Conservation (phyloP, 169 alveolate genomes). For the Plasmodium reichenowi region DNA sequence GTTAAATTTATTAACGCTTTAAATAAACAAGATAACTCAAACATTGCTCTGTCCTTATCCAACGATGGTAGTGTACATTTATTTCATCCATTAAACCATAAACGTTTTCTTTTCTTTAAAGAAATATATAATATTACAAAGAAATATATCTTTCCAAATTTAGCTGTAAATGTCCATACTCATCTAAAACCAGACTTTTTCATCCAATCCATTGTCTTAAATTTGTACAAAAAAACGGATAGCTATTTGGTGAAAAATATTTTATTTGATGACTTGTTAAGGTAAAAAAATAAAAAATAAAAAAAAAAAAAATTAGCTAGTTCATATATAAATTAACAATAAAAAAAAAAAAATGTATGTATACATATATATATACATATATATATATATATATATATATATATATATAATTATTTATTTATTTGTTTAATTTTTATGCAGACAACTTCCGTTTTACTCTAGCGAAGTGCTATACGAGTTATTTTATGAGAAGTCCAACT, state of each 20-base stretch:
- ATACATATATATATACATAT: too few species aligned
- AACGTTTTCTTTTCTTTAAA: conserved; percentile 16
- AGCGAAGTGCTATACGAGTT: conserved; percentile 45
- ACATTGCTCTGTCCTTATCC: conserved; percentile 49
- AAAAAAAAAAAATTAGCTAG: background rate
- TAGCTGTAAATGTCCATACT: conserved; percentile 26
- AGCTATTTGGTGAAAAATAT: conserved; percentile 9
- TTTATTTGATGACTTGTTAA: conserved; percentile 30
- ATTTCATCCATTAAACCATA: conserved; percentile 15
- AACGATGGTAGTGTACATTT: conserved; percentile 45
- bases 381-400: background rate
- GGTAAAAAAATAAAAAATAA: background rate
- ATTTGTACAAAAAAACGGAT: conserved; percentile 23
- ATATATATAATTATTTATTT: background rate
- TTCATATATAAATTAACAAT: background rate
- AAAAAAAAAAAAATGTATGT: too few species aligned
- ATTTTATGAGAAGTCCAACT: conserved; percentile 23
- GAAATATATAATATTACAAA: conserved; percentile 26
- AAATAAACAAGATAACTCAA: conserved; percentile 25
- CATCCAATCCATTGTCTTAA: conserved; percentile 27
- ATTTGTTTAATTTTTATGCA: background rate
- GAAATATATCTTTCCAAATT: conserved; percentile 34
- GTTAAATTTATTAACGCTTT: conserved; percentile 46
- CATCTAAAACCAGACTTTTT: conserved; percentile 49
- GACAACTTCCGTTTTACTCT: conserved; percentile 70